Conservation (phyloP, 23 red algal genomes). For the Gracilaria vermiculophylla region DNA sequence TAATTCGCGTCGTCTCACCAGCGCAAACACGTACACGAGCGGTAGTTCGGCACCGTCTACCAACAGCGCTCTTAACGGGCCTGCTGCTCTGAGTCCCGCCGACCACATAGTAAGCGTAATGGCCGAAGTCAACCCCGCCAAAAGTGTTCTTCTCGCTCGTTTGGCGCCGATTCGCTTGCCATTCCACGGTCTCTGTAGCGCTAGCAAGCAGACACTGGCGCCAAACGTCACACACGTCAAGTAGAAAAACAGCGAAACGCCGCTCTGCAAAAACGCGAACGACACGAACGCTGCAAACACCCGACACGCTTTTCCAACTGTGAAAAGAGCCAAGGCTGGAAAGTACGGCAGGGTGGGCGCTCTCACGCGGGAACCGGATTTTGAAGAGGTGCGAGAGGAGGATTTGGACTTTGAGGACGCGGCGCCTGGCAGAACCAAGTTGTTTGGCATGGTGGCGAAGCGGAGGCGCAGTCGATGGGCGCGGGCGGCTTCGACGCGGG, state of each 20-base stretch:
- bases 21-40: slow-evolving; percentile 54
- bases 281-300: slow-evolving; percentile 65
- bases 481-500: not conserved
- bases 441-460: slow-evolving; percentile 32
- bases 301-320: slow-evolving; percentile 51
- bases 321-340: slow-evolving; percentile 32
- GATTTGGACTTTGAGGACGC: slow-evolving; percentile 25
- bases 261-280: slow-evolving; percentile 26
- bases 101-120: slow-evolving; percentile 48
- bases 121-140: slow-evolving; percentile 31
- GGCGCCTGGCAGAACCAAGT: slow-evolving; percentile 46
- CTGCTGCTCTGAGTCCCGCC: slow-evolving; percentile 43
- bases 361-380: not conserved
- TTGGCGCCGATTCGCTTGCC: slow-evolving; percentile 73
- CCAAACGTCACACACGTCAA: slow-evolving; percentile 28
- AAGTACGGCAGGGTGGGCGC: slow-evolving; percentile 15
- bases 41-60: slow-evolving; percentile 79
- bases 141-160: slow-evolving; percentile 25
- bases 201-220: slow-evolving; percentile 12
- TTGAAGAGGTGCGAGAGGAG: slow-evolving; percentile 28
- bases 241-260: slow-evolving; percentile 24
- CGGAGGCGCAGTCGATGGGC: not conserved
- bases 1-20: slow-evolving; percentile 52
- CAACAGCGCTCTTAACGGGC: slow-evolving; percentile 64
- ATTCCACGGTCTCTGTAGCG: slow-evolving; percentile 59